These are phyloP conservation scores for Didymella segeticola DNA, from an alignment of 2,329 filamentous ascomycete genomes.

Conservation along the genomic window DNA sequence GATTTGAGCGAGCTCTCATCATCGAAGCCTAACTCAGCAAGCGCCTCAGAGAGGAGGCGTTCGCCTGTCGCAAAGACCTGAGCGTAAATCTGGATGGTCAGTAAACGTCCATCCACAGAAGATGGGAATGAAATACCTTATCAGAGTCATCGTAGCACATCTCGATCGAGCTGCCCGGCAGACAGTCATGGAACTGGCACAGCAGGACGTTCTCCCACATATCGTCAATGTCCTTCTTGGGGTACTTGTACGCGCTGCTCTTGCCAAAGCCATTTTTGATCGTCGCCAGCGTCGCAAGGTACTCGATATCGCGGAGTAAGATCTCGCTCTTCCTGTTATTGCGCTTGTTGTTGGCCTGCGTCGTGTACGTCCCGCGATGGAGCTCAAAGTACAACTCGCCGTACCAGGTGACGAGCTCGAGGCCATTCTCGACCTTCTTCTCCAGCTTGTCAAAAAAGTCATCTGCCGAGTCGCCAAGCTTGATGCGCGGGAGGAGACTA, in stretches of 20 bases:
- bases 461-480: conserved; percentile 88
- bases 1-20: conserved; percentile 52
- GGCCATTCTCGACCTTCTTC: conserved; percentile 71
- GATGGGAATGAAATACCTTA: conserved; percentile 54
- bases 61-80: conserved; percentile 80
- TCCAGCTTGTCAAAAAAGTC: conserved; percentile 91
- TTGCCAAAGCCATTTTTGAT: conserved; percentile 65
- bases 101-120: neutral
- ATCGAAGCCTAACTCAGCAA: conserved; percentile 70
- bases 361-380: conserved; percentile 96
- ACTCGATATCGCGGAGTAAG: conserved; percentile 85
- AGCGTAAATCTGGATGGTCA: conserved; percentile 68
- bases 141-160: conserved; percentile 99
- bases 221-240: conserved; percentile 88
- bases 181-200: conserved; percentile 97
- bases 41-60: conserved; percentile 72
- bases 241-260: conserved; percentile 75
- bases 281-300: conserved; percentile 84
- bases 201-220: conserved; percentile 95
- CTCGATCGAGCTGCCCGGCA: conserved; percentile 93
- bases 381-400: conserved; percentile 98
- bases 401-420: conserved; percentile 91
- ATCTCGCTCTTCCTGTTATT: conserved; percentile 90
- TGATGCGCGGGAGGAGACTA: conserved; percentile 82
- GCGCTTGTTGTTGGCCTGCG: conserved; percentile 94